Evolutionary conservation across 2,329 filamentous ascomycete genomes (phyloP).

Genomic region (Tolypocladium sp.): DNA sequence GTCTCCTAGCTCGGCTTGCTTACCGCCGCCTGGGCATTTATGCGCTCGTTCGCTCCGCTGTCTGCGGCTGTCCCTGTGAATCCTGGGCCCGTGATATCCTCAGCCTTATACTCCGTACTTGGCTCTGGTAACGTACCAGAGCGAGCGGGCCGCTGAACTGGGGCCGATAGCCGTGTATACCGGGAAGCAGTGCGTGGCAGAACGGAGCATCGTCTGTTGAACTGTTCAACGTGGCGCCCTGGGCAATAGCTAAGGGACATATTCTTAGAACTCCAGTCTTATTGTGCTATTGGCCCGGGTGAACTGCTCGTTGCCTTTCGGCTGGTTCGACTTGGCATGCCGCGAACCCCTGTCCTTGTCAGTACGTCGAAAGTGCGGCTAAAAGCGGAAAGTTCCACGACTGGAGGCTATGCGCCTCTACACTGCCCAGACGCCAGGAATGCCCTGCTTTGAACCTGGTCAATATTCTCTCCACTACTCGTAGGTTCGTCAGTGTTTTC

Average conservation of each 20-base stretch:
- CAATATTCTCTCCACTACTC: not conserved
- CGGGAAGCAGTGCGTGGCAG: not conserved
- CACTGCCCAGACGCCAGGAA: not conserved
- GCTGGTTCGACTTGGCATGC: not conserved
- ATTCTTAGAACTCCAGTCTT: not conserved
- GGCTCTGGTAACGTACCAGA: not conserved
- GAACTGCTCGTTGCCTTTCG: not conserved
- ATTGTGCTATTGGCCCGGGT: not conserved
- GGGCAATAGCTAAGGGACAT: not conserved
- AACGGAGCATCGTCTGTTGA: not conserved
- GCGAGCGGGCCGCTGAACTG: not conserved
- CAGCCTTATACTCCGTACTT: not conserved
- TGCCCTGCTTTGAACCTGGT: not conserved
- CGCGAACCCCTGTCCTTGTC: not conserved
- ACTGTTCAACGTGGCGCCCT: not conserved
- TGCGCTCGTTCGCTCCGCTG: too few relatives aligned
- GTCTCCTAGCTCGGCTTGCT: not conserved
- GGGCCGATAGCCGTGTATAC: not conserved
- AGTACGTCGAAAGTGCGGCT: not conserved
- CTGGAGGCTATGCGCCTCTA: not conserved
- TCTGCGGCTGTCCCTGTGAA: not conserved
- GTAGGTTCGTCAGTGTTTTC: not conserved
- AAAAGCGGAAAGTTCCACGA: not conserved
- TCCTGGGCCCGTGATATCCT: not conserved
- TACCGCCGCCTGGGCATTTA: not conserved